Conservation (phyloP, 805 yeast species). For the Pichia membranifaciens region DNA sequence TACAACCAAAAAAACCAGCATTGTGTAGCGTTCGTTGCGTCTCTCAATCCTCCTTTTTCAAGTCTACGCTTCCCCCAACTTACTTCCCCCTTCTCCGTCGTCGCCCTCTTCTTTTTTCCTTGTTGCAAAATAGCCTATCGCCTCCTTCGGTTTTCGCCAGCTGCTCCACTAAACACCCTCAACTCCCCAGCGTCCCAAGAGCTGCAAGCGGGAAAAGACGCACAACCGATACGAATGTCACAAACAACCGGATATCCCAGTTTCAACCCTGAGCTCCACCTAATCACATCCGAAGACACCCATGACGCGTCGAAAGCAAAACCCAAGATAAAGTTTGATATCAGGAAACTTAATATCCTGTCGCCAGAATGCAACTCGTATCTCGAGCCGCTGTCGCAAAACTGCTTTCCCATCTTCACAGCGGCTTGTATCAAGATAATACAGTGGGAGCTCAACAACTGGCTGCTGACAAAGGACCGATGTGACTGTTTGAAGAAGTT, state of each 20-base stretch:
- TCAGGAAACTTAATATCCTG: constrained; percentile 14
- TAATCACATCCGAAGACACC: constrained; percentile 3
- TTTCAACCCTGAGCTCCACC: constrained; percentile 24
- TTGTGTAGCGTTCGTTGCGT: too few relatives aligned
- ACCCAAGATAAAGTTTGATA: constrained; percentile 8
- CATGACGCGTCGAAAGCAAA: too few relatives aligned
- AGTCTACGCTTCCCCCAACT: too few relatives aligned
- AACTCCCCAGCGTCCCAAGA: neutral
- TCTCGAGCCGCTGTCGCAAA: constrained; percentile 24
- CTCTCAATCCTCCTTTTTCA: too few relatives aligned
- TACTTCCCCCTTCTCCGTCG: too few relatives aligned
- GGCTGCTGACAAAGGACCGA: constrained; percentile 32
- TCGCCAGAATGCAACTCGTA: constrained; percentile 16
- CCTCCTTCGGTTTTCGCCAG: too few relatives aligned
- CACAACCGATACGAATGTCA: neutral
- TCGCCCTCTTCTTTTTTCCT: too few relatives aligned
- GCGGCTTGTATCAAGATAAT: constrained; percentile 38
- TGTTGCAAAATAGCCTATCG: too few relatives aligned
- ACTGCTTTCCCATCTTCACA: constrained; percentile 40
- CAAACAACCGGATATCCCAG: constrained; percentile 10
- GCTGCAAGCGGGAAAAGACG: neutral
- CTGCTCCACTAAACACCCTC: too few relatives aligned
- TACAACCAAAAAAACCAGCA: too few relatives aligned
- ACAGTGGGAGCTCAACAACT: constrained; percentile 34
- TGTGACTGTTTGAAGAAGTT: neutral